phyloP scores from a whole-genome alignment of 805 yeast genomes.

The Kuraishia borneana region DNA sequence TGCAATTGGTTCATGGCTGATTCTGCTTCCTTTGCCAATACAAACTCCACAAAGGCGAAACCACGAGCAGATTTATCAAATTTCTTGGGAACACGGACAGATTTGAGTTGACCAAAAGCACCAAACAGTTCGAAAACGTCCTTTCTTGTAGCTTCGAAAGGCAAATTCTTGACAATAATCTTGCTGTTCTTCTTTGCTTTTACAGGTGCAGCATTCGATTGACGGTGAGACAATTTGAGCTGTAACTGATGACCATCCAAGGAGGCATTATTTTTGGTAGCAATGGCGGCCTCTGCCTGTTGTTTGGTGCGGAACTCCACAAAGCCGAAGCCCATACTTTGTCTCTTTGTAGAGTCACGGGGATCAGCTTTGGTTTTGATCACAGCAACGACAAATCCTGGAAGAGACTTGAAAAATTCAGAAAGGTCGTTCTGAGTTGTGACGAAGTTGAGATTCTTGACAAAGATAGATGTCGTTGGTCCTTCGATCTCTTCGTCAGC shows the following conservation, averaged over 20 bases:
- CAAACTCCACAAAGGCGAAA: slow-evolving; percentile 93
- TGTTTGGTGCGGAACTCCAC: slow-evolving; percentile 76
- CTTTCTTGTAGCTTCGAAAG: slow-evolving; percentile 89
- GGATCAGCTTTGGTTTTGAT: slow-evolving; percentile 87
- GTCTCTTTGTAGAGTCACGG: slow-evolving; percentile 48
- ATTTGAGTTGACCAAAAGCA: slow-evolving; percentile 87
- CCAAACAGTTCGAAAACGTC: slow-evolving; percentile 90
- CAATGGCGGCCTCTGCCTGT: slow-evolving; percentile 69
- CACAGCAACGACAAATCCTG: slow-evolving; percentile 74
- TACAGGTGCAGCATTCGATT: slow-evolving; percentile 25
- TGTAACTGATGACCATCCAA: slow-evolving; percentile 87
- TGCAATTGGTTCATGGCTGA: slow-evolving; percentile 86
- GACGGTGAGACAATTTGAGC: slow-evolving; percentile 79
- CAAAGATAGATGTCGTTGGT: slow-evolving; percentile 79
- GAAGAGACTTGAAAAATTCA: slow-evolving; percentile 52
- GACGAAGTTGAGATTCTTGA: slow-evolving; percentile 83
- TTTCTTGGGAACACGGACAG: slow-evolving; percentile 93
- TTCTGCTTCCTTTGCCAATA: slow-evolving; percentile 82
- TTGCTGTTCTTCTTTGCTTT: slow-evolving; percentile 46
- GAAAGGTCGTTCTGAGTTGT: slow-evolving; percentile 53
- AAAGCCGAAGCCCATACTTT: slow-evolving; percentile 97
- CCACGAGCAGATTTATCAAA: slow-evolving; percentile 94
- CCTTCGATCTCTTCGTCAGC: slow-evolving; percentile 37
- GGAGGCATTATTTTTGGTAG: slow-evolving; percentile 60
- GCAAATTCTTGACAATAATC: slow-evolving; percentile 90